Evolutionary conservation across 129 eudicot species (phyloP).

Genomic region (Tagetes patula): DNA sequence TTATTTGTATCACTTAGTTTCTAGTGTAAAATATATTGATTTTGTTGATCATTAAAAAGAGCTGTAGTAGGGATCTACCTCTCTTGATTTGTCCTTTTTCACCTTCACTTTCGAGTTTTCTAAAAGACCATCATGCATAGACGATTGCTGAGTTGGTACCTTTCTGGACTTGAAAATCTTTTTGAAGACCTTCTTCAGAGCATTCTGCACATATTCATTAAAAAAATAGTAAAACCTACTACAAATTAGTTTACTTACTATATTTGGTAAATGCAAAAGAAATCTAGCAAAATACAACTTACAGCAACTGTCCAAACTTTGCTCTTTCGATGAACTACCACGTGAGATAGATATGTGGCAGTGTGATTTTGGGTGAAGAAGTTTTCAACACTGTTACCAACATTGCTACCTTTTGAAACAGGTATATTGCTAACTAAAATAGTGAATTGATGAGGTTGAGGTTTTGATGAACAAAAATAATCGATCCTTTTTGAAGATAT

Average conservation of each 20-base stretch:
- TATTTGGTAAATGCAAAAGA: neutral
- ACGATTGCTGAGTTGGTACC: constrained; percentile 28
- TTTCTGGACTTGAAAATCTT: constrained; percentile 29
- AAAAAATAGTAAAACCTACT: neutral
- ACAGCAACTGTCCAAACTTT: constrained; percentile 47
- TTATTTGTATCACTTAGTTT: neutral
- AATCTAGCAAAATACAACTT: constrained; percentile 21
- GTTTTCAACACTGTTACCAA: constrained; percentile 47
- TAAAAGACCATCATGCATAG: constrained; percentile 14
- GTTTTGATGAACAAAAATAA: constrained; percentile 47
- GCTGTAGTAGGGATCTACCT: constrained; percentile 39
- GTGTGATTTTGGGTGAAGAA: constrained; percentile 59
- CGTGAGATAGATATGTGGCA: constrained; percentile 57
- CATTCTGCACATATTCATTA: constrained; percentile 31
- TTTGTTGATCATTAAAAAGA: neutral
- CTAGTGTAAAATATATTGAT: neutral
- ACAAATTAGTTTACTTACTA: neutral
- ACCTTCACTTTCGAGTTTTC: constrained; percentile 35
- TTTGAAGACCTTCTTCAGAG: constrained; percentile 35
- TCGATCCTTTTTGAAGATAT: constrained; percentile 54
- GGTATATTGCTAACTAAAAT: constrained; percentile 64
- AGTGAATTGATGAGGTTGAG: constrained; percentile 62
- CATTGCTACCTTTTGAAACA: constrained; percentile 37
- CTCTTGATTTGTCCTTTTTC: constrained; percentile 42
- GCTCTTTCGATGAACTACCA: constrained; percentile 51